Conservation (phyloP, 306 rosid species). For the Trifolium subterraneum region DNA sequence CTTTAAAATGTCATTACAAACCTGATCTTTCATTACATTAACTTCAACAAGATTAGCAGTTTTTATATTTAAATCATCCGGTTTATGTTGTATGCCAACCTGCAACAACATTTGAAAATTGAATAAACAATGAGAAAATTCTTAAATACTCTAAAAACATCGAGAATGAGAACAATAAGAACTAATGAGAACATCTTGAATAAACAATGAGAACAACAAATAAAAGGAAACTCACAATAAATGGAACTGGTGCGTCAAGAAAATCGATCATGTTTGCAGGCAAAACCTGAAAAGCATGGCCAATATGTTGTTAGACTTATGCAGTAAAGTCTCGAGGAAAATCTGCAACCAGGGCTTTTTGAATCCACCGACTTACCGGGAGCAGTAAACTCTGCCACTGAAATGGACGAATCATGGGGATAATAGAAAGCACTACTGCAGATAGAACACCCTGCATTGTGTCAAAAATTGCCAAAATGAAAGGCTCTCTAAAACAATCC, state of each 20-base stretch:
- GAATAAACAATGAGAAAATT: conserved; percentile 21
- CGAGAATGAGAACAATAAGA: too few species aligned
- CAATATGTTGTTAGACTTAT: conserved; percentile 37
- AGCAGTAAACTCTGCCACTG: conserved; percentile 98
- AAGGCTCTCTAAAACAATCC: conserved; percentile 17
- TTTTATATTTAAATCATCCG: conserved; percentile 66
- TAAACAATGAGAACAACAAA: conserved; percentile 26
- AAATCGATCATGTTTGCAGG: conserved; percentile 85
- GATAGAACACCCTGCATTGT: conserved; percentile 86
- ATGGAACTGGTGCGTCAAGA: conserved; percentile 98
- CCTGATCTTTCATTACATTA: conserved; percentile 71
- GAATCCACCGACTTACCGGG: conserved; percentile 69
- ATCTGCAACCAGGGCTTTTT: conserved; percentile 28
- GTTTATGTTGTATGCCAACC: conserved; percentile 77
- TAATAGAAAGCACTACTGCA: conserved; percentile 71
- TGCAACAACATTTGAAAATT: conserved; percentile 50
- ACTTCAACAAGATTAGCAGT: conserved; percentile 64
- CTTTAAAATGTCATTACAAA: conserved; percentile 44
- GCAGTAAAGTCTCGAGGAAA: conserved; percentile 14
- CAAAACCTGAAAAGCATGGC: conserved; percentile 67
- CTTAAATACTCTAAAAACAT: conserved; percentile 11
- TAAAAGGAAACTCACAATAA: conserved; percentile 69
- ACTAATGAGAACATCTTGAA: too few species aligned
- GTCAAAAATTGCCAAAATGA: conserved; percentile 49
- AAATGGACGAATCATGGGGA: conserved; percentile 94